phyloP scores from a whole-genome alignment of 148 eudicot species.

The Silene latifolia region DNA sequence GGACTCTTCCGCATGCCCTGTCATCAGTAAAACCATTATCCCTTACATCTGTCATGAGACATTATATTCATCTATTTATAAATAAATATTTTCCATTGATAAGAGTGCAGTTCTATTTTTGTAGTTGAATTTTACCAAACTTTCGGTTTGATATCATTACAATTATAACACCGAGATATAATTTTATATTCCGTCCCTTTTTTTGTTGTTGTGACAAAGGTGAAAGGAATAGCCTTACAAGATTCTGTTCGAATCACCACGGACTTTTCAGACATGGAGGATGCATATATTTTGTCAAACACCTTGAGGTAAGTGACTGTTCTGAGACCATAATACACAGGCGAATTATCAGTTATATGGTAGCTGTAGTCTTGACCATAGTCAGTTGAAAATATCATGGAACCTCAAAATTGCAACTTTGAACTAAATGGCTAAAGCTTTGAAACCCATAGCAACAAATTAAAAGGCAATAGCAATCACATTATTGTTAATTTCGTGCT shows the following conservation, averaged over 20 bases:
- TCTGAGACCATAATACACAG: not conserved
- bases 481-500: not conserved
- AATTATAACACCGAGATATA: not conserved
- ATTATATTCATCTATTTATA: not conserved
- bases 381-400: not conserved
- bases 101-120: not conserved
- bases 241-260: slow-evolving; percentile 74
- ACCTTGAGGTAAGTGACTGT: slow-evolving; percentile 48
- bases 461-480: no score
- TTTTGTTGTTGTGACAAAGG: slow-evolving; percentile 38
- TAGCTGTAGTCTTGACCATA: not conserved
- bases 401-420: not conserved
- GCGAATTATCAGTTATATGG: not conserved
- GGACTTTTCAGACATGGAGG: slow-evolving; percentile 74
- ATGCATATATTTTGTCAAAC: slow-evolving; percentile 48
- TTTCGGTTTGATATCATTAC: slow-evolving; percentile 5
- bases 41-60: no score
- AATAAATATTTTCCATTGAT: not conserved
- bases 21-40: slow-evolving; percentile 52
- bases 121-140: not conserved
- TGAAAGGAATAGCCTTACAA: slow-evolving; percentile 71
- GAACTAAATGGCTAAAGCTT: no score
- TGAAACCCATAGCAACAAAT: no score
- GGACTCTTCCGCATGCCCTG: slow-evolving; percentile 99
- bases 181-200: not conserved